Evolutionary conservation across 805 yeast species (phyloP).

Genomic region (Vanderwaltozyma tropicalis): DNA sequence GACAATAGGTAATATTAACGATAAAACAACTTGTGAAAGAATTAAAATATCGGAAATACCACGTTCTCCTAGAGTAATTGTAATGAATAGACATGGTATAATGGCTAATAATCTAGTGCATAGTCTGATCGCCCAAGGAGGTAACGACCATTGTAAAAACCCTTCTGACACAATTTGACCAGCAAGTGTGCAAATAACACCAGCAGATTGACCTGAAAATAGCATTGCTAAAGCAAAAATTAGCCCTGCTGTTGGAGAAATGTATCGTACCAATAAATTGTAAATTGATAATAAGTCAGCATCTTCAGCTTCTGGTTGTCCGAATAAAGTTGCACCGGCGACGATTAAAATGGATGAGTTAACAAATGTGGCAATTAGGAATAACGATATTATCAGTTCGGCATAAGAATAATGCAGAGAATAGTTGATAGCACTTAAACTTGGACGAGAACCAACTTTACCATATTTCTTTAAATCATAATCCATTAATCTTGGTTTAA

Average conservation of each 20-base stretch:
- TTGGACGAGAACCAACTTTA: conserved; percentile 54
- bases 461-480: conserved; percentile 49
- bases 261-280: conserved; percentile 45
- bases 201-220: conserved; percentile 86
- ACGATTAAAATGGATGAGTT: conserved; percentile 83
- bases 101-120: conserved; percentile 79
- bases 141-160: conserved; percentile 65
- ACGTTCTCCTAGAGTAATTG: conserved; percentile 64
- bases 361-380: conserved; percentile 84
- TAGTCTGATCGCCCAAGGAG: conserved; percentile 72
- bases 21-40: conserved; percentile 75
- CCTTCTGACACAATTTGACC: conserved; percentile 96
- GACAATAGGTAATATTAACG: conserved; percentile 72
- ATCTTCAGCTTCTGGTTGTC: conserved; percentile 44
- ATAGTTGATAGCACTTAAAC: conserved; percentile 69
- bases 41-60: conserved; percentile 72
- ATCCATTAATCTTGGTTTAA: conserved; percentile 73
- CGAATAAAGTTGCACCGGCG: conserved; percentile 76
- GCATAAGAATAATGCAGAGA: conserved; percentile 75
- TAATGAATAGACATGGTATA: conserved; percentile 72
- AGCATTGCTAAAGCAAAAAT: conserved; percentile 76
- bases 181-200: conserved; percentile 87
- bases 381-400: conserved; percentile 70
- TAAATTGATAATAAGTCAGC: conserved; percentile 83
- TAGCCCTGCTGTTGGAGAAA: conserved; percentile 73